Conservation (phyloP, 2,329 filamentous ascomycete species). For the Xylariaceae sp. region DNA sequence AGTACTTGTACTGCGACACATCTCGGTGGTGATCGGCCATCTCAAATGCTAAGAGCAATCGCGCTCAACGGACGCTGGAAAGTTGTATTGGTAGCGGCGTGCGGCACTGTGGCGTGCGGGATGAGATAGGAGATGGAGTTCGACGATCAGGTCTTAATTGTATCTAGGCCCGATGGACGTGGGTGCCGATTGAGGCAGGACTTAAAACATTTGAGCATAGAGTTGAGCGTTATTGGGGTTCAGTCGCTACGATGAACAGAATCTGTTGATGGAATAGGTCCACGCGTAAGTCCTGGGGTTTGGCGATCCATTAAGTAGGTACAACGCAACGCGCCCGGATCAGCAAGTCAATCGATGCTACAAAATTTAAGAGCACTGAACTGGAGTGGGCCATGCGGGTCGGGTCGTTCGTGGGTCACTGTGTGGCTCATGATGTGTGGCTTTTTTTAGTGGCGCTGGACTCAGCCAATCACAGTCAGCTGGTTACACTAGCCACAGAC, state of each 20-base stretch:
- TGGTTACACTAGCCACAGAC: no score
- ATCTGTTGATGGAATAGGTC: background rate
- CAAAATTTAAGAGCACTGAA: conserved; percentile 19
- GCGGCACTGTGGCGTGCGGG: conserved; percentile 9
- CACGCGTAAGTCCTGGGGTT: no score
- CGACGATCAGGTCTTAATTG: conserved; percentile 27
- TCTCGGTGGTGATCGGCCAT: conserved; percentile 75
- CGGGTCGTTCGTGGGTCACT: background rate
- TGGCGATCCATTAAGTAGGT: background rate
- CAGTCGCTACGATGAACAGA: background rate
- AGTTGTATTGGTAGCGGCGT: conserved; percentile 6
- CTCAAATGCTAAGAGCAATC: conserved; percentile 30
- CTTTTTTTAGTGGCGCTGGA: background rate
- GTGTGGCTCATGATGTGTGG: no score
- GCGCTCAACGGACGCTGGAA: conserved; percentile 12
- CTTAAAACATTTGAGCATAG: conserved; percentile 27
- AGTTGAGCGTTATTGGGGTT: background rate
- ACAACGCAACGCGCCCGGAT: conserved; percentile 7
- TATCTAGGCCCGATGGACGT: conserved; percentile 32
- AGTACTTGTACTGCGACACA: conserved; percentile 98
- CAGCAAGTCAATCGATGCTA: background rate
- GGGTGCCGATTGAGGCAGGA: conserved; percentile 21
- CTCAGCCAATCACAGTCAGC: background rate
- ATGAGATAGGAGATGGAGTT: conserved; percentile 12
- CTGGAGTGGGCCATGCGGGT: background rate